A percentile compares a stretch with the other conserved stretches of the same genome.
Evolutionary conservation across 2,329 filamentous ascomycete species (phyloP).

Genomic region (Teratosphaeria zuluensis): DNA sequence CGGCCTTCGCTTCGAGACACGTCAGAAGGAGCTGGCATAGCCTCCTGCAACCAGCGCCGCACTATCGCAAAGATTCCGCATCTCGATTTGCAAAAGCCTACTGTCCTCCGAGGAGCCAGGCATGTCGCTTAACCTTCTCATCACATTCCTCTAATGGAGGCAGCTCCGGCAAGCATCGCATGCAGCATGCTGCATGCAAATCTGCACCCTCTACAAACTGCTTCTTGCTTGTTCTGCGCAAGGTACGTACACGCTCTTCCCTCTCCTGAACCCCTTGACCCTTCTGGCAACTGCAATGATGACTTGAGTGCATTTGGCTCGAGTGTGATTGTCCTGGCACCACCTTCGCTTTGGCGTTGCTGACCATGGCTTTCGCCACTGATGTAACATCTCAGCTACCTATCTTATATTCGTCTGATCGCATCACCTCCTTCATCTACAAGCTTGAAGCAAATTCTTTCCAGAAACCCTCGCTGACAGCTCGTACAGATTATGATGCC

Average conservation of each 20-base stretch:
- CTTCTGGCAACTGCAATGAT: slow-evolving; percentile 55
- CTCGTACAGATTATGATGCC: not conserved
- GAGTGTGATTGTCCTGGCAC: slow-evolving; percentile 66
- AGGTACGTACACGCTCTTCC: not conserved
- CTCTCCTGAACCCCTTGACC: not conserved
- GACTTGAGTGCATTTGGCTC: slow-evolving; percentile 99
- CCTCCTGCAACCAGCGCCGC: slow-evolving; percentile 4
- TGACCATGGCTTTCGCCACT: slow-evolving; percentile 58
- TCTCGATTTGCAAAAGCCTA: too few relatives aligned
- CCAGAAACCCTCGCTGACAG: not conserved
- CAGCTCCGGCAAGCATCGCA: too few relatives aligned
- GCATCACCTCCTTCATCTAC: slow-evolving; percentile 8
- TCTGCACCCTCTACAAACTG: too few relatives aligned
- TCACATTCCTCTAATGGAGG: too few relatives aligned
- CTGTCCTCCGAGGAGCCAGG: too few relatives aligned
- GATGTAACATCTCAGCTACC: slow-evolving; percentile 99
- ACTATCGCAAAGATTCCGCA: not conserved
- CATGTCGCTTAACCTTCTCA: too few relatives aligned
- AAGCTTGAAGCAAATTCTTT: not conserved
- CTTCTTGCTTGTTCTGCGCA: not conserved
- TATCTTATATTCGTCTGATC: slow-evolving; percentile 82
- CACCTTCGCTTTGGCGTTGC: slow-evolving; percentile 63
- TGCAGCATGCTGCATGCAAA: too few relatives aligned
- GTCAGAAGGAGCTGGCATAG: too few relatives aligned
- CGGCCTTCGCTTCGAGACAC: too few relatives aligned